Evolutionary conservation across 495 filamentous ascomycete genomes (phyloP), one percentile per base, ranked within the genome.

Genomic region (Neurospora terricola): DNA sequence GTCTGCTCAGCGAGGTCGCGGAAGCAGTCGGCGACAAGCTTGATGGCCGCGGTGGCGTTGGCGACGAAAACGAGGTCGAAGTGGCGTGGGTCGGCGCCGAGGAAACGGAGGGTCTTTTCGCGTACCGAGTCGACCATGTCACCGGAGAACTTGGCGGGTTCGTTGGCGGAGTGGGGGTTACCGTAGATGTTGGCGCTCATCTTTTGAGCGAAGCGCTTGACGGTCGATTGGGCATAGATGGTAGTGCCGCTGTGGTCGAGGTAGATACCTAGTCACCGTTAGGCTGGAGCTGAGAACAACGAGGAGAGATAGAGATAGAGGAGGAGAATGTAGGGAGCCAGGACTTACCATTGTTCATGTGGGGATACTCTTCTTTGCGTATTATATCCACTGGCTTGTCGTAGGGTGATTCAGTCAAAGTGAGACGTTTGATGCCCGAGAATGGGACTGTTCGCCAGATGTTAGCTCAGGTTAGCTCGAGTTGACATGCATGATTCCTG

Each of bases 31-130:
- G 85, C 86, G 30, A 94, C 92, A 4, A 93, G 82, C 81, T 98
- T 98, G 72, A 97, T 92, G 14, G 88, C 95, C 2, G 94, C 94
- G 0, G 95, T 97, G 39, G 95, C 92, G 79, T 98, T 98, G 42
- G 93, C 89, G 72, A 94, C 92, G 80, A 98, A 98, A 30, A 97
- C 87, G 21, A 98, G 81, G 77, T 98, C 95, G 78, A 93, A 98
- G 27, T 91, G 85, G 6, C 89, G 87, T 2, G 94, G 93, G 75
- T 93, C 89, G 2, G 94, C 95, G 68, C 93, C 91, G 81, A 97
- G 94, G 80, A 95, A 93, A 71, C 90, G 91, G 72, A 94, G 90
- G 5, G 87, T 88, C 72, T 87, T 84, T 66, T 82, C 77, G n/a
- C 92, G 84, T 9, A 91, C 85, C 6, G 80, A 76, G 70, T 92